phyloP scores from a whole-genome alignment of 257 asterid genomes.

The Solanum pinnatisectum region DNA sequence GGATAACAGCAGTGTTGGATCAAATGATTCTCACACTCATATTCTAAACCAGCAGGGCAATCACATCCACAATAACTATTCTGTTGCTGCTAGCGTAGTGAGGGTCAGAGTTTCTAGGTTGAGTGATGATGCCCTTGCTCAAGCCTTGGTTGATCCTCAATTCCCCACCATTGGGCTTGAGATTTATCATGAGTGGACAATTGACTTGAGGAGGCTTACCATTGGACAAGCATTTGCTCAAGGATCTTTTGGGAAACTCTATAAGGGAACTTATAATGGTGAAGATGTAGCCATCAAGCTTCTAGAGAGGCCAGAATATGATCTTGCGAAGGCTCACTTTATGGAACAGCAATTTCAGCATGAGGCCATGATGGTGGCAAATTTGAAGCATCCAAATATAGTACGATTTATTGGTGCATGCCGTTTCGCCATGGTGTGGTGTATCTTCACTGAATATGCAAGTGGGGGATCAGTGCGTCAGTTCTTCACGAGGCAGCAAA shows the following conservation, averaged over 20 bases:
- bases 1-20: constrained; percentile 85
- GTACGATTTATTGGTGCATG: constrained; percentile 91
- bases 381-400: constrained; percentile 76
- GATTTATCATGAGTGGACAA: too few relatives aligned
- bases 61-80: constrained; percentile 49
- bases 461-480: constrained; percentile 93
- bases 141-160: constrained; percentile 22
- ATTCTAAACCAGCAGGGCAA: constrained; percentile 74
- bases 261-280: constrained; percentile 76
- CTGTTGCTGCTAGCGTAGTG: constrained; percentile 68
- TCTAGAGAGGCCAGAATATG: constrained; percentile 82
- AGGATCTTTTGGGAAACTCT: constrained; percentile 89
- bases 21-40: constrained; percentile 17
- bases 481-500: constrained; percentile 63
- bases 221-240: too few relatives aligned
- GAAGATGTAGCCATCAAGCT: constrained; percentile 94
- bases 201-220: too few relatives aligned
- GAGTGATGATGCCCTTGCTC: constrained; percentile 77
- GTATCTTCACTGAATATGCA: constrained; percentile 92
- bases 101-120: constrained; percentile 53
- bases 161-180: too few relatives aligned
- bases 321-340: constrained; percentile 58
- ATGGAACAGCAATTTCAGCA: constrained; percentile 98
- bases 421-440: constrained; percentile 94
- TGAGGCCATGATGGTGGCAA: constrained; percentile 92